Base-by-base conservation (phyloP, 164 flowering plant species). In the Nymphaea colorata region DNA sequence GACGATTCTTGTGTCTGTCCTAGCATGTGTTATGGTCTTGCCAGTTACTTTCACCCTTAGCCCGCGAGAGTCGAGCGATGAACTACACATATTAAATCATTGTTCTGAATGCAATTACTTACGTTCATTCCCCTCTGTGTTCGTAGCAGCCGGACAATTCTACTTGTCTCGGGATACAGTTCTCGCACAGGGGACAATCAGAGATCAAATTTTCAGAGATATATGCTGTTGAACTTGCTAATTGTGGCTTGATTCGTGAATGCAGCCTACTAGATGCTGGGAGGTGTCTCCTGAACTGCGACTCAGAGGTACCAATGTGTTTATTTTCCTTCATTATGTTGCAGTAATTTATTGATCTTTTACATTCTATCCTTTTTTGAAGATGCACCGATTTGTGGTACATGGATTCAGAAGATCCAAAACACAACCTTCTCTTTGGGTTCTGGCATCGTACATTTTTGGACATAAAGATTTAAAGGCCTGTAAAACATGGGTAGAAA, bases 341-440 rank as follows among this genome's bases (percentile, higher is more conserved):
- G 36, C 14, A 44, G 69, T 8, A 57, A 62, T 53, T 42, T 14
- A 18, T 67, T 7, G 15, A 15, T 15, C n/a, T 66, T n/a, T 42
- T 3, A 12, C 25, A 68, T 71, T 64, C 63, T 61, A 43, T 74
- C 71, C 25, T 14, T 4, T 80, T 67, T 11, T 75, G 78, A 84
- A 89, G 97, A 89, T 91, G 94, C 74, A 83, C 76, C 83, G 87
- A 42, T 93, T 93, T 75, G 80, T 74, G 18, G 87, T 93, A 73
- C 91, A 87, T 70, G 82, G 84, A 69, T 75, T 78, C 67, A 80
- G 79, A 67, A 86, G 73, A 64, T 85, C 87, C 64, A 79, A 76
- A 78, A 70, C 68, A 62, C 78, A 72, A 62, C 80, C 83, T 68
- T 84, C 86, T 70, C 77, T 78, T 47, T 84, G 84, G 85, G 64